Conservation (phyloP, 352 stramenopile genomes). For the Globisporangium polare region DNA sequence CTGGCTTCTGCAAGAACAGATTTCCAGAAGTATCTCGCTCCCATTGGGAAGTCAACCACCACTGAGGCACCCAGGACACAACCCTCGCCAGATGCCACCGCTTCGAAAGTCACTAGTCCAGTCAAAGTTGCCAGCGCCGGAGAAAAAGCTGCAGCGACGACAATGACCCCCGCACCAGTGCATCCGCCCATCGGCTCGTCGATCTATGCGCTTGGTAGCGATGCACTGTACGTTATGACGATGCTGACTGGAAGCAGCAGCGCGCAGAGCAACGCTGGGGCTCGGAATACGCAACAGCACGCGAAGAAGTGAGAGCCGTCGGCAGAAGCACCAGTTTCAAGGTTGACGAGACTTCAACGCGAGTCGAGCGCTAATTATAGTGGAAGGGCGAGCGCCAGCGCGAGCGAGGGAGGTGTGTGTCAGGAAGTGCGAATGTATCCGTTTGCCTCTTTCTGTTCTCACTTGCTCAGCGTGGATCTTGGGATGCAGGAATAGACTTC, state of each 20-base stretch:
- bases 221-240: background rate
- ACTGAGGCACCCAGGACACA: background rate
- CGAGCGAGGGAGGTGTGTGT: background rate
- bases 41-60: too few relatives aligned
- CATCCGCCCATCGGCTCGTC: background rate
- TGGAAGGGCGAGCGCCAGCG: background rate
- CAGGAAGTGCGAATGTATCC: background rate
- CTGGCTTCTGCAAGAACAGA: too few relatives aligned
- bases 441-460: background rate
- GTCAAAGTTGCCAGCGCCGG: background rate
- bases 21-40: too few relatives aligned
- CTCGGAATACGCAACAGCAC: background rate
- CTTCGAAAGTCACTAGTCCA: background rate
- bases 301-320: background rate
- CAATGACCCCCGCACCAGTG: background rate
- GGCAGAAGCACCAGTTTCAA: background rate
- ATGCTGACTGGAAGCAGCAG: background rate
- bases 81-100: background rate
- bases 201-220: background rate
- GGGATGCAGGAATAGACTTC: slow-evolving; percentile 3
- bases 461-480: background rate
- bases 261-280: background rate
- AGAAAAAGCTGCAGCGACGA: background rate
- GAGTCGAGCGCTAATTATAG: background rate
- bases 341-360: background rate